Evolutionary conservation across 768 basidiomycete species (phyloP).

Genomic region (Brasilioporus rufonigricans): DNA sequence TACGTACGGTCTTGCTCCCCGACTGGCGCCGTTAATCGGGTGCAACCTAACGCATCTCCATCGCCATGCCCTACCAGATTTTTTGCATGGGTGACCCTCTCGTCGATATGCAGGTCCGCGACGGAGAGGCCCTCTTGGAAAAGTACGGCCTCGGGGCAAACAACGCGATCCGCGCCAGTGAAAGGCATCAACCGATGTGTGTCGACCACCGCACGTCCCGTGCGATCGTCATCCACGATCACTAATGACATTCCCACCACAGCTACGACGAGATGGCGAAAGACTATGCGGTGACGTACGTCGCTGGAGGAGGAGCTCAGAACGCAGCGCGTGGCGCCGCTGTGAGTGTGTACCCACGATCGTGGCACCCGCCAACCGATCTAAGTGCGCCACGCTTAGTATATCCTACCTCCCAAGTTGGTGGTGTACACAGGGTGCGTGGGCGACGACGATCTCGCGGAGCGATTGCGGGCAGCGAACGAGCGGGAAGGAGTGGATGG

Average conservation of each 20-base stretch:
- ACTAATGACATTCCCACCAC: neutral
- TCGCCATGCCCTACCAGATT: slow-evolving; percentile 57
- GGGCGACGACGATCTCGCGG: slow-evolving; percentile 87
- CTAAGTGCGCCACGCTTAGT: slow-evolving; percentile 47
- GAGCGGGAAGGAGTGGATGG: slow-evolving; percentile 85
- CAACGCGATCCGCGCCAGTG: slow-evolving; percentile 92
- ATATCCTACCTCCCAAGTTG: slow-evolving; percentile 81
- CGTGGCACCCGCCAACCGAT: neutral
- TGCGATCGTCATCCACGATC: neutral
- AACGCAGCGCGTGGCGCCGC: slow-evolving; percentile 96
- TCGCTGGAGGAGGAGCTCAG: slow-evolving; percentile 96
- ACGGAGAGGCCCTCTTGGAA: slow-evolving; percentile 79
- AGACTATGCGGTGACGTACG: slow-evolving; percentile 78
- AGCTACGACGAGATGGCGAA: slow-evolving; percentile 89
- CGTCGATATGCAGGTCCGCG: slow-evolving; percentile 90
- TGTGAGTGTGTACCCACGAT: slow-evolving; percentile 45
- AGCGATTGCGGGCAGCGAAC: slow-evolving; percentile 88
- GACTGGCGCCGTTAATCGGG: neutral
- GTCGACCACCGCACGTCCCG: neutral
- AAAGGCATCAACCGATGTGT: slow-evolving; percentile 82
- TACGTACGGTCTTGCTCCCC: neutral
- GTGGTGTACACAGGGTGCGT: slow-evolving; percentile 96
- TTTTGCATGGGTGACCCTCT: slow-evolving; percentile 96
- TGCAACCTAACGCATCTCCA: neutral
- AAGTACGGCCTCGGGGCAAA: slow-evolving; percentile 93